These are phyloP conservation scores for Westerdykella ornata DNA, from an alignment of 2,329 filamentous ascomycete genomes.

Conservation along the genomic window DNA sequence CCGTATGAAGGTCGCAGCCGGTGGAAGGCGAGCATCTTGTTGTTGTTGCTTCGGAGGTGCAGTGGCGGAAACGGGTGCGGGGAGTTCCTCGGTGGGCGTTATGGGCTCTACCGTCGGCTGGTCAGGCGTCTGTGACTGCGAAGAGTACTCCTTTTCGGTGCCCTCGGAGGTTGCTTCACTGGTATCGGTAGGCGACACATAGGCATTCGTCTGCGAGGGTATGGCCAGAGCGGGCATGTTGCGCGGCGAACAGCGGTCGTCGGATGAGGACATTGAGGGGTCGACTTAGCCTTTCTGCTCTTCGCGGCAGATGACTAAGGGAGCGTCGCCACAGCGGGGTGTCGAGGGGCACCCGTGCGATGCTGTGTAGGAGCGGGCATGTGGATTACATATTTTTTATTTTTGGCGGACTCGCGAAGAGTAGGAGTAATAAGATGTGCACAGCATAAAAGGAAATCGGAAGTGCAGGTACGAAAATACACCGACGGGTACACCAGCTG, in stretches of 20 bases:
- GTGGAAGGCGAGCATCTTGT: conserved; percentile 38
- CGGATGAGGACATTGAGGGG: background rate
- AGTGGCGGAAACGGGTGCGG: conserved; percentile 30
- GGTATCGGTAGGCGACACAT: conserved; percentile 22
- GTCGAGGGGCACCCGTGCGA: too few relatives aligned
- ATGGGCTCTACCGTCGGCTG: conserved; percentile 38
- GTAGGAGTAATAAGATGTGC: too few relatives aligned
- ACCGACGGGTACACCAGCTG: too few relatives aligned
- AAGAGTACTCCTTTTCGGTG: conserved; percentile 14
- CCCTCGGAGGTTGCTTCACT: background rate
- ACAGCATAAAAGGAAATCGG: too few relatives aligned
- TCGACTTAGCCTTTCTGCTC: background rate
- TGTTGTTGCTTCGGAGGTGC: conserved; percentile 17
- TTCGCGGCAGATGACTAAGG: too few relatives aligned
- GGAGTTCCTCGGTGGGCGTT: conserved; percentile 27
- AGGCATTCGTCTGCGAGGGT: conserved; percentile 18
- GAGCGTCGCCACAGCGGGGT: too few relatives aligned
- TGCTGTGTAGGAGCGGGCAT: too few relatives aligned
- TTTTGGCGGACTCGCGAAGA: too few relatives aligned
- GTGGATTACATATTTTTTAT: too few relatives aligned
- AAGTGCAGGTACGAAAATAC: too few relatives aligned
- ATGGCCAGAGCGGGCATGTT: conserved; percentile 34
- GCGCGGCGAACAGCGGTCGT: background rate
- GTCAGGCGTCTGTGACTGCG: conserved; percentile 28
- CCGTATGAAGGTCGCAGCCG: conserved; percentile 32